phyloP scores from a whole-genome alignment of 352 stramenopile genomes.

The Phytophthora citrophthora region DNA sequence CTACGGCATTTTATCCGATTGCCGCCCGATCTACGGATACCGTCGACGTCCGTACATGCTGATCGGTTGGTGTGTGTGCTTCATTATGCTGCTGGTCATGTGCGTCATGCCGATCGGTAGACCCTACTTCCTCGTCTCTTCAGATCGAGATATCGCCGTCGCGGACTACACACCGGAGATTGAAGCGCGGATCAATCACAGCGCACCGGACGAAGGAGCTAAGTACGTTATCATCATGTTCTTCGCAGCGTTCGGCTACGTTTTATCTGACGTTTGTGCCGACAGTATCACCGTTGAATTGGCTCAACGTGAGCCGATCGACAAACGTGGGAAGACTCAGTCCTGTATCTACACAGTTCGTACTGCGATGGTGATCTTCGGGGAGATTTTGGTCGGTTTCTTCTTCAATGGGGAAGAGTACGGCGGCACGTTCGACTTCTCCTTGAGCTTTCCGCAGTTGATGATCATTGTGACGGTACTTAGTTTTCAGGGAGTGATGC shows the following conservation, averaged over 20 bases:
- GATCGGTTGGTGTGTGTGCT: conserved; percentile 52
- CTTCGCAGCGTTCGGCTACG: conserved; percentile 70
- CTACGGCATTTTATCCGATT: conserved; percentile 38
- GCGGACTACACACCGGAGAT: conserved; percentile 28
- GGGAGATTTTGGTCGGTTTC: conserved; percentile 40
- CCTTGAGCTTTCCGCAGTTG: conserved; percentile 49
- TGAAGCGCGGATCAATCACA: conserved; percentile 37
- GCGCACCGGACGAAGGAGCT: conserved; percentile 30
- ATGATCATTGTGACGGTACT: conserved; percentile 46
- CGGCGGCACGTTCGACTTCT: conserved; percentile 55
- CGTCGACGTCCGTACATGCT: conserved; percentile 68
- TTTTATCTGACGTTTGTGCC: conserved; percentile 72
- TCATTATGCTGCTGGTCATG: conserved; percentile 54
- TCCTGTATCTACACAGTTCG: conserved; percentile 49
- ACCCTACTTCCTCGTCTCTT: conserved; percentile 47
- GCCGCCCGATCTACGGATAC: conserved; percentile 56
- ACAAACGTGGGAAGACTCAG: conserved; percentile 45
- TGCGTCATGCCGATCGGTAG: conserved; percentile 40
- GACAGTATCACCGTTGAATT: conserved; percentile 54
- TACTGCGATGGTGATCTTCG: conserved; percentile 41
- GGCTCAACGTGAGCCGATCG: conserved; percentile 47
- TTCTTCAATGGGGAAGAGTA: conserved; percentile 62
- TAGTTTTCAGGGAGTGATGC: no score
- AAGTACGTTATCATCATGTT: conserved; percentile 79
- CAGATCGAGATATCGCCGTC: conserved; percentile 17